These are phyloP conservation scores for Onygena corvina DNA, from an alignment of 2,329 filamentous ascomycete genomes.

Conservation along the genomic window DNA sequence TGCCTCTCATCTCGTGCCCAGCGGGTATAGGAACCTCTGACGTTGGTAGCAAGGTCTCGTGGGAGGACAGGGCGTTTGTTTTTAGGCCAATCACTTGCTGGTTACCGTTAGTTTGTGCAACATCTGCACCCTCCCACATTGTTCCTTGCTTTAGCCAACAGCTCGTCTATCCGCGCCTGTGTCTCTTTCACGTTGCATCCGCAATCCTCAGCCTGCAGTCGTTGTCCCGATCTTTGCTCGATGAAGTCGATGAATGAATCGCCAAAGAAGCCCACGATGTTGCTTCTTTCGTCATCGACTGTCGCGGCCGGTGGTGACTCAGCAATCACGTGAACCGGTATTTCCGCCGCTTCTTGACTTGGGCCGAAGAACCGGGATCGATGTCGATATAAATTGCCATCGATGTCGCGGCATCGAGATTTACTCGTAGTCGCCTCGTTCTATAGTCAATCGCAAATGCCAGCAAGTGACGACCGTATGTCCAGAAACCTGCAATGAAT, in stretches of 20 bases:
- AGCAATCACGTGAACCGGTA: background rate
- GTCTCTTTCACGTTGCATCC: background rate
- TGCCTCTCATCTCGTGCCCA: too few species aligned
- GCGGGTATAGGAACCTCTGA: background rate
- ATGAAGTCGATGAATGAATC: background rate
- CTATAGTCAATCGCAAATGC: background rate
- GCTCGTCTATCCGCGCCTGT: background rate
- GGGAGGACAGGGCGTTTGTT: slow-evolving; percentile 1
- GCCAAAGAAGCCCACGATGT: background rate
- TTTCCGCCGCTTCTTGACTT: background rate
- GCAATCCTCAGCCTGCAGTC: background rate
- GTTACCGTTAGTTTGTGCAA: background rate
- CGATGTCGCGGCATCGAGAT: background rate
- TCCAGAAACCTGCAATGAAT: background rate
- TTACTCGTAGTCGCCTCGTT: background rate
- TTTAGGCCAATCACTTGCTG: background rate
- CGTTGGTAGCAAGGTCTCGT: background rate
- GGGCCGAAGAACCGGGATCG: background rate
- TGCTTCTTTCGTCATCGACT: background rate
- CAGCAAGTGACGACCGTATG: background rate
- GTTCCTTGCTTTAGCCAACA: background rate
- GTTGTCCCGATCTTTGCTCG: background rate
- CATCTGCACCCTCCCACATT: background rate
- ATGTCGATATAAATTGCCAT: background rate
- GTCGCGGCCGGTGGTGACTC: background rate